phyloP scores from a whole-genome alignment of 306 rosid genomes.

The Cicer arietinum region DNA sequence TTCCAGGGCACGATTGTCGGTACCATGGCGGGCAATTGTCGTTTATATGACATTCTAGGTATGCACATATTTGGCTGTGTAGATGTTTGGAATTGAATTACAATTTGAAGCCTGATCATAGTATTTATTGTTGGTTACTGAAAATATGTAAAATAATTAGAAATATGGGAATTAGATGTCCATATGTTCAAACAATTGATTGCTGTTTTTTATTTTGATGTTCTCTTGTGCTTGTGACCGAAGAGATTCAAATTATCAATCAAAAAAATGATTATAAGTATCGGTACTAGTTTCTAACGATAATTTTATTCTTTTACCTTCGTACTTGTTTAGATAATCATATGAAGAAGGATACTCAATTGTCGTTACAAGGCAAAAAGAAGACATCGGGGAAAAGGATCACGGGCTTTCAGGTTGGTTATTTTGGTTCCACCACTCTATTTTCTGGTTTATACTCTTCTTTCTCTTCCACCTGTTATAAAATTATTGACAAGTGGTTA shows the following conservation, averaged over 20 bases:
- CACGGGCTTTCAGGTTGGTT: slow-evolving; percentile 76
- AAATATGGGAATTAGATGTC: too few relatives aligned
- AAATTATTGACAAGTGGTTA: slow-evolving; percentile 33
- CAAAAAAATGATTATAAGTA: background rate
- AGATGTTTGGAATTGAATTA: slow-evolving; percentile 29
- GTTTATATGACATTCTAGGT: slow-evolving; percentile 70
- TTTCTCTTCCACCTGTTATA: slow-evolving; percentile 9
- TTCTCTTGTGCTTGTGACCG: slow-evolving; percentile 13
- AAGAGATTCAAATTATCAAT: slow-evolving; percentile 12
- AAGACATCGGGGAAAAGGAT: slow-evolving; percentile 69
- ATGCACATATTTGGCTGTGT: slow-evolving; percentile 34
- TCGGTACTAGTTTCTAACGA: slow-evolving; percentile 41
- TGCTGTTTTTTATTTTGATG: slow-evolving; percentile 8
- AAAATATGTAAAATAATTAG: background rate
- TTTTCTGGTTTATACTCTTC: slow-evolving; percentile 24
- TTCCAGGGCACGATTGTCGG: slow-evolving; percentile 88
- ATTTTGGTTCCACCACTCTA: slow-evolving; percentile 6
- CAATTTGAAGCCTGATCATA: slow-evolving; percentile 12
- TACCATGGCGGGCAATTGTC: slow-evolving; percentile 77
- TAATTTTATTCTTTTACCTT: slow-evolving; percentile 30
- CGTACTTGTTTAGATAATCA: slow-evolving; percentile 52
- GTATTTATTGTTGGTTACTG: too few relatives aligned
- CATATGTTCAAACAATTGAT: slow-evolving; percentile 8
- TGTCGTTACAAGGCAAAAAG: slow-evolving; percentile 66
- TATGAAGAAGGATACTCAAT: slow-evolving; percentile 60